Conservation (phyloP, 345 rosid genomes). For the Chamaenerion angustifolium region DNA sequence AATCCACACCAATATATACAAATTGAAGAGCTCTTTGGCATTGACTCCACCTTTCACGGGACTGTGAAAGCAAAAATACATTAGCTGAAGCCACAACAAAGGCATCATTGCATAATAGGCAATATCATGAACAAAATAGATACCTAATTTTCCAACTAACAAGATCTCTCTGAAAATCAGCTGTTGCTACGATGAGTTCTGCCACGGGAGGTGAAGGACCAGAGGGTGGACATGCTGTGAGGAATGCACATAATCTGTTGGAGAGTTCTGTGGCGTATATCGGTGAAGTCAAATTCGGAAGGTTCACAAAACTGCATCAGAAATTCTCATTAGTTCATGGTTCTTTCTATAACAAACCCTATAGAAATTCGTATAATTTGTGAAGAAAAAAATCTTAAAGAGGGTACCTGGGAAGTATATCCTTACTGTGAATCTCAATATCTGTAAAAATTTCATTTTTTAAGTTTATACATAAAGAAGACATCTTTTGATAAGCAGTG, state of each 20-base stretch:
- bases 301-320: conserved; percentile 70
- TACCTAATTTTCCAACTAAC: conserved; percentile 75
- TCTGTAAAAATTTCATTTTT: conserved; percentile 82
- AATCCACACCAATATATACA: conserved; percentile 94
- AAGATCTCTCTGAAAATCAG: conserved; percentile 93
- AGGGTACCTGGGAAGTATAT: conserved; percentile 77
- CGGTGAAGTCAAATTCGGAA: conserved; percentile 75
- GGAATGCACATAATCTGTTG: conserved; percentile 72
- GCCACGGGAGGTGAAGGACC: conserved; percentile 86
- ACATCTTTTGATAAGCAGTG: conserved; percentile 92
- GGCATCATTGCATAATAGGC: conserved; percentile 1
- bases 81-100: background rate
- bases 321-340: conserved; percentile 8
- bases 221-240: conserved; percentile 88
- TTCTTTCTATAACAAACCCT: too few relatives aligned
- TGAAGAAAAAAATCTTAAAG: too few relatives aligned
- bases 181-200: conserved; percentile 86
- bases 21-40: conserved; percentile 87
- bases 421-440: conserved; percentile 82
- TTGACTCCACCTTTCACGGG: conserved; percentile 89
- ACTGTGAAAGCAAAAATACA: conserved; percentile 21
- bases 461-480: conserved; percentile 50
- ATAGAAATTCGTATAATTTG: too few relatives aligned
- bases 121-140: conserved; percentile 2
- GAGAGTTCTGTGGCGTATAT: conserved; percentile 90